Conservation (phyloP, 768 basidiomycete species). For the Scleroderma citrinum region DNA sequence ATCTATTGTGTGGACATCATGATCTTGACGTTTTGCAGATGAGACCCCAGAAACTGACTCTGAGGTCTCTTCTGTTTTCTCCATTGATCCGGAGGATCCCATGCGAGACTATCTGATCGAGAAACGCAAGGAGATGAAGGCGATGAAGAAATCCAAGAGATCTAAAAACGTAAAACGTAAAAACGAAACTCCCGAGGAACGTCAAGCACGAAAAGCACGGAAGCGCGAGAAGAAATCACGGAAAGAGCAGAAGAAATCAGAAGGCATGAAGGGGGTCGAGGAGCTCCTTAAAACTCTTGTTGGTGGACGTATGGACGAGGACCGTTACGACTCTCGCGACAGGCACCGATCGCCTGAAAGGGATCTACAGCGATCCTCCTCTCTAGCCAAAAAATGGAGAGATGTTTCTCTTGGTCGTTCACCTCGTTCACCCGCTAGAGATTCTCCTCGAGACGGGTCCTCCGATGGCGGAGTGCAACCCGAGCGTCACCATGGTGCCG, state of each 20-base stretch:
- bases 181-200: conserved; percentile 76
- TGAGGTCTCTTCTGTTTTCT: conserved; percentile 54
- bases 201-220: conserved; percentile 64
- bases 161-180: conserved; percentile 59
- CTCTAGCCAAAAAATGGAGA: conserved; percentile 5
- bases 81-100: conserved; percentile 93
- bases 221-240: conserved; percentile 64
- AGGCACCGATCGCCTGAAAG: conserved; percentile 9
- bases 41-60: conserved; percentile 56
- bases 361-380: conserved; percentile 10
- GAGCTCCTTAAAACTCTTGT: conserved; percentile 49
- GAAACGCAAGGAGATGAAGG: conserved; percentile 67
- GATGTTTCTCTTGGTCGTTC: conserved; percentile 1
- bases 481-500: conserved; percentile 1
- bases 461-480: conserved; percentile 12
- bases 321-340: conserved; percentile 4
- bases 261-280: conserved; percentile 61
- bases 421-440: conserved; percentile 5
- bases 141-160: conserved; percentile 55
- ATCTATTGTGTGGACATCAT: conserved; percentile 1
- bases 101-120: conserved; percentile 91
- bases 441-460: conserved; percentile 7
- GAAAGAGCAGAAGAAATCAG: conserved; percentile 49
- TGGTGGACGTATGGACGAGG: conserved; percentile 3
- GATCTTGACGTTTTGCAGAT: conserved; percentile 31